Percentiles rank a stretch among this genome's conserved stretches.
phyloP scores from a whole-genome alignment of 2,329 filamentous ascomycete species.

The Fusarium solani-melongenae region DNA sequence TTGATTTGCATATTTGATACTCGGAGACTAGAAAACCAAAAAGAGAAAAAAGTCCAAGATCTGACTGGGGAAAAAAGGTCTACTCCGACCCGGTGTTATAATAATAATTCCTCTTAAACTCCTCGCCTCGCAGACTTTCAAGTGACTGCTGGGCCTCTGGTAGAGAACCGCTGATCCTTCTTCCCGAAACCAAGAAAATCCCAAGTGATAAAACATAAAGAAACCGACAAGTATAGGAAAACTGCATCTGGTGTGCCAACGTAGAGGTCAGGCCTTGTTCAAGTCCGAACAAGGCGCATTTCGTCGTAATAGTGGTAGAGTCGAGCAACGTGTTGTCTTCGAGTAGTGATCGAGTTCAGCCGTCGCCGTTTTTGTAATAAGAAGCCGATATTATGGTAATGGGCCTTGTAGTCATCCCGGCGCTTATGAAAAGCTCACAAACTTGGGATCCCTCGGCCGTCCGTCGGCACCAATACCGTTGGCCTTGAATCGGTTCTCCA shows the following conservation, averaged over 20 bases:
- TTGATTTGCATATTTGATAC: constrained; percentile 36
- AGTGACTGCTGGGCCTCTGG: constrained; percentile 14
- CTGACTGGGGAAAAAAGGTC: constrained; percentile 1
- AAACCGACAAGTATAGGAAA: constrained; percentile 17
- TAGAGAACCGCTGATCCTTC: constrained; percentile 7
- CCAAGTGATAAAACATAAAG: constrained; percentile 7
- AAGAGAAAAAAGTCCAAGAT: constrained; percentile 14
- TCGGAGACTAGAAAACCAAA: constrained; percentile 10
- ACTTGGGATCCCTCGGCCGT: constrained; percentile 89
- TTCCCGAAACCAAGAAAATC: background rate
- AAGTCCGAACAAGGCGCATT: background rate
- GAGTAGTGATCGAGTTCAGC: background rate
- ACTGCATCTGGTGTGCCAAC: constrained; percentile 37
- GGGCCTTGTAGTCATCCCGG: background rate
- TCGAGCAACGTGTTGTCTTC: background rate
- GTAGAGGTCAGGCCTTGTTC: constrained; percentile 11
- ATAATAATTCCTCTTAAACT: constrained; percentile 38
- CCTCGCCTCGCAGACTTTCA: constrained; percentile 25
- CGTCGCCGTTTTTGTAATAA: background rate
- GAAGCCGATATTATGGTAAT: background rate
- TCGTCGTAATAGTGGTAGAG: background rate
- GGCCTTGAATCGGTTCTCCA: constrained; percentile 85
- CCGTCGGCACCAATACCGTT: constrained; percentile 92
- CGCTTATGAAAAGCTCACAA: constrained; percentile 80
- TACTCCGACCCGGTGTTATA: constrained; percentile 17